Conservation (phyloP, 192 early-diverging fungal genomes). For the Chytriomyces confervae region DNA sequence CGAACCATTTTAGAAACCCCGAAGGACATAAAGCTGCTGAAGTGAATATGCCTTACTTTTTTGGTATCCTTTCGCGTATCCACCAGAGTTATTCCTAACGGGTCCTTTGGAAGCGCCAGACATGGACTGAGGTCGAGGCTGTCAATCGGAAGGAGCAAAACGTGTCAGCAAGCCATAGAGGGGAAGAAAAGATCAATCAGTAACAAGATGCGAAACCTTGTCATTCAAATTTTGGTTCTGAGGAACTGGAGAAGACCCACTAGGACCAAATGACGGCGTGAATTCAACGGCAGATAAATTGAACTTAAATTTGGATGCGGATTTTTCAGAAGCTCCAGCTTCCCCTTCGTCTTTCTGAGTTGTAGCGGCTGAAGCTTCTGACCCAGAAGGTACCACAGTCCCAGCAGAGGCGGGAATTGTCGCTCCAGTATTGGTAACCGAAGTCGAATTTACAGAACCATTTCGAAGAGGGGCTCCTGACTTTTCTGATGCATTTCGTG, state of each 20-base stretch:
- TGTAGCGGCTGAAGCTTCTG: neutral
- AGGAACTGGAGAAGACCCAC: slow-evolving; percentile 2
- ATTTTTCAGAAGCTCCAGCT: slow-evolving; percentile 4
- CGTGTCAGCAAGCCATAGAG: too few species aligned
- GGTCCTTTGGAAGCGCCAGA: slow-evolving; percentile 12
- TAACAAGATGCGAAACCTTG: neutral
- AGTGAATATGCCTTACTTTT: slow-evolving; percentile 12
- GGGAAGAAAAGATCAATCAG: too few species aligned
- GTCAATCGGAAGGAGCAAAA: too few species aligned
- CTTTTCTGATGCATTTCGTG: slow-evolving; percentile 3
- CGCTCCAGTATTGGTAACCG: too few species aligned
- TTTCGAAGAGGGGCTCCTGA: neutral
- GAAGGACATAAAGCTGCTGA: neutral
- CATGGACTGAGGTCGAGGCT: slow-evolving; percentile 34
- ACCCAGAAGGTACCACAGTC: neutral
- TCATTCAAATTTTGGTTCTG: slow-evolving; percentile 5
- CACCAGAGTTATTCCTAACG: slow-evolving; percentile 28
- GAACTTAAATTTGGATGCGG: slow-evolving; percentile 49
- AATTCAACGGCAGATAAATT: slow-evolving; percentile 53
- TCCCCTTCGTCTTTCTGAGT: neutral
- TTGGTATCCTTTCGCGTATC: slow-evolving; percentile 34
- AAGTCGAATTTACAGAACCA: too few species aligned
- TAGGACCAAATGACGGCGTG: slow-evolving; percentile 28
- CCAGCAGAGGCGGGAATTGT: too few species aligned
- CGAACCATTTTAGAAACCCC: neutral